Base-by-base conservation (phyloP, 805 yeast species). In the Lachancea lanzarotensis region DNA sequence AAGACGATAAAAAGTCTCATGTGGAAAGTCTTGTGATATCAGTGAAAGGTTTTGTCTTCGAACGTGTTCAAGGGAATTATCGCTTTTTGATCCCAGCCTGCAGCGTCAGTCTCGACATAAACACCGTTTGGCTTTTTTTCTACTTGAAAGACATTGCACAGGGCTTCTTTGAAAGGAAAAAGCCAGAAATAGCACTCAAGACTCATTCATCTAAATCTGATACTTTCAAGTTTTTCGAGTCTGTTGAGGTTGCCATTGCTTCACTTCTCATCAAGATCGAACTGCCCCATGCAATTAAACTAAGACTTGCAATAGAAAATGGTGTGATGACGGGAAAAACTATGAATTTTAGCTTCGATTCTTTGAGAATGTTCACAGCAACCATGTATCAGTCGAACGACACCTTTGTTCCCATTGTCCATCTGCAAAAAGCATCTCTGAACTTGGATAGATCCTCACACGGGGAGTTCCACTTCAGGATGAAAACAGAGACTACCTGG, bases 301-400 rank as follows among this genome's bases (percentile, higher is more conserved):
- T 63, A n/a, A 35, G 59, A 9, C 41, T 61, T 20, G 40, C 52
- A 2, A 19, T 53, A 1, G 42, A 50, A 11, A 32, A 45, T 6
- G 20, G 54, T 1, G 22, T 16, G 1, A 52, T 56, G 40, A 26
- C 42, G 0, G 44, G 39, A 9, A 19, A 33, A 1, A 37, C 36
- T 1, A 36, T 39, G 13, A 29, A 22, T 11, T 19, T 61, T 2
- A 19, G 37, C 3, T 33, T 57, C 2, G 37, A 35, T 9, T 36
- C 46, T 7, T 33, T 58, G 4, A 43, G 53, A 10, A 45, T 52
- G 3, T 52, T 50, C 26, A 64, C 58, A 9, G 37, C 51, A 19
- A 62, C 68, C 0, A 64, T 62, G n/a, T 63, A 63, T 49, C 52
- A 53, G 17, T 51, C 54, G 18, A 37, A 52, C 6, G 31, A 43